Conservation (phyloP, 345 rosid genomes). For the Acer negundo region DNA sequence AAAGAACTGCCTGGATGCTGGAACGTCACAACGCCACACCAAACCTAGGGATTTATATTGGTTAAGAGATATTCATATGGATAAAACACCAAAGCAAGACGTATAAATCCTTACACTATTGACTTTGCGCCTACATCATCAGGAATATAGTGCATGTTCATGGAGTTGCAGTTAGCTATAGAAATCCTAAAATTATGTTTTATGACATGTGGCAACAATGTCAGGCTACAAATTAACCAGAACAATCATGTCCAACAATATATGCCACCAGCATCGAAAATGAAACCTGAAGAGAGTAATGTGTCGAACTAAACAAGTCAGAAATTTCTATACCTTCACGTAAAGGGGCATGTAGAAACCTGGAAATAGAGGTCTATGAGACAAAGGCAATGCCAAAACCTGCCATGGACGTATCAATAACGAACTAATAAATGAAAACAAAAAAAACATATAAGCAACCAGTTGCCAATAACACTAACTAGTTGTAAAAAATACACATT, state of each 20-base stretch:
- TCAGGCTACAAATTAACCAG: neutral
- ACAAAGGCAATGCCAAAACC: slow-evolving; percentile 93
- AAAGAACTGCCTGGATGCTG: neutral
- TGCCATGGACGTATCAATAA: slow-evolving; percentile 36
- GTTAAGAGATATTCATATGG: neutral
- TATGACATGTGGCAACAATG: neutral
- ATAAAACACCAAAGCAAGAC: neutral
- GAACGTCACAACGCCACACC: neutral
- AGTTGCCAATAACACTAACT: neutral
- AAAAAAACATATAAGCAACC: neutral
- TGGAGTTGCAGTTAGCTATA: neutral
- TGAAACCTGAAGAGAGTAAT: neutral
- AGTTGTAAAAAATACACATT: neutral
- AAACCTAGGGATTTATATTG: neutral
- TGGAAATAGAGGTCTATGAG: slow-evolving; percentile 91
- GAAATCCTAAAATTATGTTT: neutral
- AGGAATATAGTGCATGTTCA: neutral
- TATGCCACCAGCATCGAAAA: neutral
- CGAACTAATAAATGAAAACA: slow-evolving; percentile 9
- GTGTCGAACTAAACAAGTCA: neutral
- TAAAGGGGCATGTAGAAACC: slow-evolving; percentile 98
- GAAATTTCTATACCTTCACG: slow-evolving; percentile 70
- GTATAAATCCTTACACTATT: neutral
- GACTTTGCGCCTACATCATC: neutral
- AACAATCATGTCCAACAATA: neutral